phyloP scores from a whole-genome alignment of 225 moss, liverwort and hornwort species.

The Antitrichia curtipendula region DNA sequence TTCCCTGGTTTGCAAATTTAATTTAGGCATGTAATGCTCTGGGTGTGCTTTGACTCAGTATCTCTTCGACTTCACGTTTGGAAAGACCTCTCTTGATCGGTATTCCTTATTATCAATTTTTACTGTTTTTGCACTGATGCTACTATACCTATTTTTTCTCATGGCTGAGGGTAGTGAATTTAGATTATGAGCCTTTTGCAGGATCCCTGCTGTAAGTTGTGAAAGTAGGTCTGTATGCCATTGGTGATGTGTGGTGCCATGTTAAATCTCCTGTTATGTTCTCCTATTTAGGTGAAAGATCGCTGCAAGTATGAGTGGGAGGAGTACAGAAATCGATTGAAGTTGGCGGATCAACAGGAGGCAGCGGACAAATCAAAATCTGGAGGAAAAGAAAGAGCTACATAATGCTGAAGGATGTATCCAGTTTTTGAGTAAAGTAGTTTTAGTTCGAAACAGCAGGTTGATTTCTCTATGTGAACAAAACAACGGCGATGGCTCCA shows the following conservation, averaged over 20 bases:
- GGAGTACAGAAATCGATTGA: constrained; percentile 21
- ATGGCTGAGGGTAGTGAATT: background rate
- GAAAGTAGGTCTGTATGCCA: background rate
- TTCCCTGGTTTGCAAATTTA: background rate
- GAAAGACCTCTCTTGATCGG: background rate
- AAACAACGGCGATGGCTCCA: background rate
- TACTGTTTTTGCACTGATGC: background rate
- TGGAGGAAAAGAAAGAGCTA: background rate
- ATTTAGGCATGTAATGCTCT: background rate
- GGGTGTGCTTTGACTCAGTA: background rate
- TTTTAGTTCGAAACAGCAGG: background rate
- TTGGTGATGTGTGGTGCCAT: background rate
- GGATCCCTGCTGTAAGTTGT: background rate
- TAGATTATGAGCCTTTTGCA: background rate
- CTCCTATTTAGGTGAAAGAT: constrained; percentile 15
- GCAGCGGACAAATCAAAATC: background rate
- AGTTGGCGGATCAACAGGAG: constrained; percentile 38
- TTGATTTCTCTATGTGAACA: background rate
- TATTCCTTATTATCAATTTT: background rate
- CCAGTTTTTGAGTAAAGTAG: background rate
- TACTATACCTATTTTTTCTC: background rate
- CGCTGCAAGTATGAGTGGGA: constrained; percentile 44
- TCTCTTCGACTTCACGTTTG: background rate
- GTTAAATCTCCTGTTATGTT: background rate
- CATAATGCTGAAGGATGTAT: background rate